Percentiles rank a stretch among this genome's conserved stretches.
Conservation (phyloP, 805 yeast genomes). For the Cyberlindnera subsufficiens region DNA sequence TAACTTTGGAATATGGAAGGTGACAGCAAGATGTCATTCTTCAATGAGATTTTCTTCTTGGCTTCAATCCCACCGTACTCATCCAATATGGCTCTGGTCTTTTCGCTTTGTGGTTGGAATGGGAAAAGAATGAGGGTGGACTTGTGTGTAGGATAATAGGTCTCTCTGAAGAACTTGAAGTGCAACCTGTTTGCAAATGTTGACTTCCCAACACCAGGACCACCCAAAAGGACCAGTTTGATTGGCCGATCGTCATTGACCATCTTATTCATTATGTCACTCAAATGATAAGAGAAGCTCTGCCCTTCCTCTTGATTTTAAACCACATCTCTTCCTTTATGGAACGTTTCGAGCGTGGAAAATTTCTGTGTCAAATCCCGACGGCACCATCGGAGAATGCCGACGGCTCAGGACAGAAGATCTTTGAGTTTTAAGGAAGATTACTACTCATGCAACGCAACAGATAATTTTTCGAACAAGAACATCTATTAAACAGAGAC, state of each 20-base stretch:
- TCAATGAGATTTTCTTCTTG: constrained; percentile 27
- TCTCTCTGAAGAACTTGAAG: constrained; percentile 49
- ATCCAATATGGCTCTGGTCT: constrained; percentile 40
- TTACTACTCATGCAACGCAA: background rate
- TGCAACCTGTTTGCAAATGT: constrained; percentile 46
- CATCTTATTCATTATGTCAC: background rate
- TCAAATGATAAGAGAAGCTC: background rate
- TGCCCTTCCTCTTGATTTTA: too few relatives aligned
- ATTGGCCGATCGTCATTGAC: constrained; percentile 32
- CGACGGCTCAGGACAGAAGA: background rate
- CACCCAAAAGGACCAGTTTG: constrained; percentile 58
- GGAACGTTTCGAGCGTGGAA: too few relatives aligned
- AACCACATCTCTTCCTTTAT: too few relatives aligned
- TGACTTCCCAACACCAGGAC: constrained; percentile 54
- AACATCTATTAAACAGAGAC: constrained; percentile 28
- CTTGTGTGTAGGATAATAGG: constrained; percentile 68
- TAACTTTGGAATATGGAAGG: constrained; percentile 34
- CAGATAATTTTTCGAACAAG: background rate
- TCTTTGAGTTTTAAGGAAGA: background rate
- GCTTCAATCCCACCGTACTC: constrained; percentile 38
- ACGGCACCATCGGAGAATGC: background rate
- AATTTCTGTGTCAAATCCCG: background rate
- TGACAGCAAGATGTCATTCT: constrained; percentile 27
- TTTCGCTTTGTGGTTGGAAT: constrained; percentile 36
- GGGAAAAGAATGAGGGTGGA: constrained; percentile 55